Evolutionary conservation across 306 rosid species (phyloP), one percentile per base, ranked within the genome.

Genomic region (Mucuna pruriens): DNA sequence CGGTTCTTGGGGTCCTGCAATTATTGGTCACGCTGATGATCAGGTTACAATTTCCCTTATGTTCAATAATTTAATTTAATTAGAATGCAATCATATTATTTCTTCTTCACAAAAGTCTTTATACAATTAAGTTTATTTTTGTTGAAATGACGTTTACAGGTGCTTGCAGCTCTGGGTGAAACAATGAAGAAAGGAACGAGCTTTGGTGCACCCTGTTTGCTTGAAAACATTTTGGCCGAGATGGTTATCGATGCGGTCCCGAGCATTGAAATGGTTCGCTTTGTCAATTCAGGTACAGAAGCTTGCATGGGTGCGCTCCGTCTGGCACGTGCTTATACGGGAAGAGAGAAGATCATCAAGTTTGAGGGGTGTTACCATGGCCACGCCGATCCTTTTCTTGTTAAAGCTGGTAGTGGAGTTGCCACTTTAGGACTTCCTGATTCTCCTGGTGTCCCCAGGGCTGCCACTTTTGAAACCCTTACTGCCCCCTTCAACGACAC

Each of bases 1-100:
- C 6, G 98, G 99, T 73, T 95, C 99, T 73, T 95, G 99, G 99
- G 99, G 99, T 20, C 99, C 99, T 40, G 99, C 98, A 6, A 93
- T 96, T 26, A 93, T 96, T n/a, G 99, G 99, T 33, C 99, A 96
- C 31, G 97, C 99, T 0, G 96, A 95, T 83, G 96, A 91, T 80
- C 82, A 90, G 97, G 98, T 94, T 0, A 22, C 17, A 4, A 23
- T 9, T 58, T 58, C 17, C 36, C 31, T 29, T 29, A 29, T 29
- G 3, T 29, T 29, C 1, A 29, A 29, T 1, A 29, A 29, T 29
- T 29, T 1, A 29, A 29, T 29, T 29, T 29, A 29, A 29, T 29
- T 29, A 29, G 31, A 29, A 29, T 29, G 31, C 3, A 29, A 29
- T 29, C 31, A n/a, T n/a, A n/a, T n/a, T n/a, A n/a, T n/a, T n/a